Conservation (phyloP, 495 filamentous ascomycete genomes). For the Lophiotrema nucula region DNA sequence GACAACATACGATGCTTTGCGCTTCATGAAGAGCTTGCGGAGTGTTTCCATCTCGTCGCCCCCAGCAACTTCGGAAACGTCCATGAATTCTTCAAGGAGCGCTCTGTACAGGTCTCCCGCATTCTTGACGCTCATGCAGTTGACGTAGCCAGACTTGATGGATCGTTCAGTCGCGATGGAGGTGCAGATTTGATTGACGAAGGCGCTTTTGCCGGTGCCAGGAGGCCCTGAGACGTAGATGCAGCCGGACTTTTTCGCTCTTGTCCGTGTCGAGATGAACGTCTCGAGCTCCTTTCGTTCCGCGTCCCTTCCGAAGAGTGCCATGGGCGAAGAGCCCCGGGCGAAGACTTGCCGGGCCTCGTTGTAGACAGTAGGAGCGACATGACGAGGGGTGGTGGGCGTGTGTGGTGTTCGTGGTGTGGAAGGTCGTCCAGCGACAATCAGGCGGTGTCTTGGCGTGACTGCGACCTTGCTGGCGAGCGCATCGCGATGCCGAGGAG, state of each 20-base stretch:
- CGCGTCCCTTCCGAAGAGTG: slow-evolving; percentile 76
- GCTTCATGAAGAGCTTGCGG: slow-evolving; percentile 63
- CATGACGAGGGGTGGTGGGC: slow-evolving; percentile 60
- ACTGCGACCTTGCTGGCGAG: slow-evolving; percentile 60
- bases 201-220: slow-evolving; percentile 93
- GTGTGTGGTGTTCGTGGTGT: slow-evolving; percentile 58
- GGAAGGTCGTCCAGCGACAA: slow-evolving; percentile 53
- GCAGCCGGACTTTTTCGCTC: slow-evolving; percentile 68
- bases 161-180: slow-evolving; percentile 47
- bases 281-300: slow-evolving; percentile 68
- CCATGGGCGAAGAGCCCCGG: slow-evolving; percentile 68
- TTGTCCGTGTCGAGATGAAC: slow-evolving; percentile 67
- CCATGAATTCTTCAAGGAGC: slow-evolving; percentile 64
- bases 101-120: slow-evolving; percentile 77
- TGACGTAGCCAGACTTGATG: slow-evolving; percentile 71
- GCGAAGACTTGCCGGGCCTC: slow-evolving; percentile 84
- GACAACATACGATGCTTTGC: slow-evolving; percentile 65
- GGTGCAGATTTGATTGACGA: slow-evolving; percentile 75
- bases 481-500: slow-evolving; percentile 65
- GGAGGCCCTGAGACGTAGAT: slow-evolving; percentile 95
- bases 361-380: slow-evolving; percentile 72
- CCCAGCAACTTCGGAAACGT: slow-evolving; percentile 53
- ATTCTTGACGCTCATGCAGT: slow-evolving; percentile 92
- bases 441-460: slow-evolving; percentile 69
- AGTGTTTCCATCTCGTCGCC: slow-evolving; percentile 54